phyloP scores from a whole-genome alignment of 192 early-diverging fungal species.

The Umbelopsis isabellina region DNA sequence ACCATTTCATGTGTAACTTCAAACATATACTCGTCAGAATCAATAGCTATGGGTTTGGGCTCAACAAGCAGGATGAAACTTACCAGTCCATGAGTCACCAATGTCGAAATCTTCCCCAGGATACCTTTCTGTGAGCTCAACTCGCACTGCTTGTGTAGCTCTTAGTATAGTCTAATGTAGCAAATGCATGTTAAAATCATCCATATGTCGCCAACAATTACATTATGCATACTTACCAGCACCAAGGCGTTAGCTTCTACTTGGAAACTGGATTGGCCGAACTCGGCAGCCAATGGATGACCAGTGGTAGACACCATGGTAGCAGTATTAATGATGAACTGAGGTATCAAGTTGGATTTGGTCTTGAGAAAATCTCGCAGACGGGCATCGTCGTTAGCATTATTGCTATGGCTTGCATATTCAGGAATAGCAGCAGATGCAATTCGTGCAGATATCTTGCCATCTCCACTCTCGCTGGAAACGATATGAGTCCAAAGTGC shows the following conservation, averaged over 20 bases:
- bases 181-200: too few relatives aligned
- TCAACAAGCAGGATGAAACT: not conserved
- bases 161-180: not conserved
- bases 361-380: not conserved
- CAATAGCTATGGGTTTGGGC: too few relatives aligned
- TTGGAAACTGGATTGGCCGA: not conserved
- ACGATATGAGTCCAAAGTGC: not conserved
- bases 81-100: conserved; percentile 4
- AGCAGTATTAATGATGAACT: not conserved
- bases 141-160: not conserved
- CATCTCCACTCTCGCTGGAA: not conserved
- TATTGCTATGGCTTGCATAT: not conserved
- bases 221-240: not conserved
- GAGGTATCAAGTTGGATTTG: not conserved
- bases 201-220: not conserved
- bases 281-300: not conserved
- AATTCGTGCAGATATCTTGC: not conserved
- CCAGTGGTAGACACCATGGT: conserved; percentile 1
- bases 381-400: not conserved
- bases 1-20: not conserved
- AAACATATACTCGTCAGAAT: too few relatives aligned
- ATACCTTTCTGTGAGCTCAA: conserved; percentile 1
- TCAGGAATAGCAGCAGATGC: conserved; percentile 2
- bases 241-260: not conserved
- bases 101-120: not conserved